Conservation (phyloP, 2,329 filamentous ascomycete species). For the Penicillium sp. region DNA sequence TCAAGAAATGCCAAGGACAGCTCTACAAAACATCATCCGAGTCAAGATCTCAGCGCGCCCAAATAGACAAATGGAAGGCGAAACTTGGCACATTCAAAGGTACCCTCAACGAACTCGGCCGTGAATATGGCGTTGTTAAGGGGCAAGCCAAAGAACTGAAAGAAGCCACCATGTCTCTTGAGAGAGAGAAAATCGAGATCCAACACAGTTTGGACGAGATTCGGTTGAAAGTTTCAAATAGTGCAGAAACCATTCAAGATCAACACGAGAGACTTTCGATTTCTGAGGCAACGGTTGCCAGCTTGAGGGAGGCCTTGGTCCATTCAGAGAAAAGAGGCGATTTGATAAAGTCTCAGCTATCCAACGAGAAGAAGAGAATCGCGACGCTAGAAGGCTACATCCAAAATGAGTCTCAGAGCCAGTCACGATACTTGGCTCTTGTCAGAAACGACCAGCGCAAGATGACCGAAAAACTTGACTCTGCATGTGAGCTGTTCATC, state of each 20-base stretch:
- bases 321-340: conserved; percentile 22
- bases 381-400: conserved; percentile 35
- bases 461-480: conserved; percentile 20
- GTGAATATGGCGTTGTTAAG: conserved; percentile 33
- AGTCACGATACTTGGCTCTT: conserved; percentile 21
- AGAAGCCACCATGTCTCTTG: conserved; percentile 21
- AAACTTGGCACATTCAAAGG: conserved; percentile 34
- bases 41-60: conserved; percentile 19
- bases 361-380: conserved; percentile 31
- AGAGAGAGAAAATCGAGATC: conserved; percentile 25
- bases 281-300: conserved; percentile 15
- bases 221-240: conserved; percentile 19
- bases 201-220: conserved; percentile 27
- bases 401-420: conserved; percentile 23
- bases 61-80: conserved; percentile 35
- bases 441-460: conserved; percentile 27
- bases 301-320: conserved; percentile 27
- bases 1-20: conserved; percentile 18
- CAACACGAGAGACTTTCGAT: conserved; percentile 22
- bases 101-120: conserved; percentile 35
- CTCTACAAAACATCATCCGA: conserved; percentile 24
- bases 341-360: conserved; percentile 21
- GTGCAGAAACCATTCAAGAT: conserved; percentile 15
- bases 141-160: conserved; percentile 31
- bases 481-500: conserved; percentile 15